Base-by-base conservation (phyloP, 805 yeast genomes). In the Starmera amethionina region DNA sequence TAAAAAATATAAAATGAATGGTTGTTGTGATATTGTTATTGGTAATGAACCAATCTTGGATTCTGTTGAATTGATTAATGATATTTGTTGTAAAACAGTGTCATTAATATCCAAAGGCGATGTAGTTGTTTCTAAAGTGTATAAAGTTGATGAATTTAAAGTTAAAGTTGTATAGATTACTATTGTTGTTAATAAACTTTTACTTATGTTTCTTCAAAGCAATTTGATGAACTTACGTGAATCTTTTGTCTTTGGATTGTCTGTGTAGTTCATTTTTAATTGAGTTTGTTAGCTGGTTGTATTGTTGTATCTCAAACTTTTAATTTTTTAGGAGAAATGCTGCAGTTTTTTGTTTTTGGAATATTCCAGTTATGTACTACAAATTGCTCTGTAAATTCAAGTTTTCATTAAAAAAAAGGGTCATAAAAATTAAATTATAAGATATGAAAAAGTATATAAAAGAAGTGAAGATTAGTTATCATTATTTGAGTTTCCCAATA, bases 141-240 rank as follows among this genome's bases (percentile, higher is more conserved):
- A 78, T 12, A 77, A 60, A 0, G 82, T 75, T 6, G 81, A 73
- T 14, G 82, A 76, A 50, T 78, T 77, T 40, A 62, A 56, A 4
- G 77, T 68, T 32, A 73, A 59, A 3, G 77, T 68, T 16, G 73
- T 67, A 47, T 65, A 68, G 15, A 73, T 61, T 45, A 73, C 52
- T 48, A 4, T 16, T 16, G 18, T 16, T 16, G 18, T 16, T 16
- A 16, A 16, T 16, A 16, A 3, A 16, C 3, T 16, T 16, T 16
- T 16, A 16, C 18, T 16, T 16, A 3, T 16, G 4, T 16, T 16
- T 16, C 18, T 16, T 16, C 4, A 16, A 16, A 4, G 18, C n/a
- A n/a, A n/a, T n/a, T n/a, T n/a, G n/a, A 5, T 7, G 9, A 7
- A 22, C 27, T 7, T 8, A 22, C 27, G 27, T 22, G 27, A 22